Evolutionary conservation across 1,284 basidiomycete species (phyloP).

Genomic region (Trametes hirsuta): DNA sequence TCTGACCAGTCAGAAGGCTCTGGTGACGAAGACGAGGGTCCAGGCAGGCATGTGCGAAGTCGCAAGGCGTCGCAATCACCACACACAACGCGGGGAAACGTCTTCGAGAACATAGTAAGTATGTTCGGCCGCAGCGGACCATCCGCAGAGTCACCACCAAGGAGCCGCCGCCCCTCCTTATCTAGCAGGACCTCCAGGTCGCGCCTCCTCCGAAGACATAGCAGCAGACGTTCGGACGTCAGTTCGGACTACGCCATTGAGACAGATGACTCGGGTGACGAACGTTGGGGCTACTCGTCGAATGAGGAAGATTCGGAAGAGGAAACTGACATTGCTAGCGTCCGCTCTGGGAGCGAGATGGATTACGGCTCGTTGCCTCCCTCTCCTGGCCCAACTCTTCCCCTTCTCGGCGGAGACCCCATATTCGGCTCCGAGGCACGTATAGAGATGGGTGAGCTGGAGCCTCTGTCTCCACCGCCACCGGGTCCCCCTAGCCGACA

Average conservation of each 20-base stretch:
- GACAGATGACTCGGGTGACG: slow-evolving; percentile 57
- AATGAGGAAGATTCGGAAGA: slow-evolving; percentile 60
- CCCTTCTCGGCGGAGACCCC: slow-evolving; percentile 71
- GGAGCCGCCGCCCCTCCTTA: slow-evolving; percentile 52
- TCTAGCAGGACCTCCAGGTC: slow-evolving; percentile 60
- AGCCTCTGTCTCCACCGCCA: slow-evolving; percentile 65
- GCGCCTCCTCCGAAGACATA: slow-evolving; percentile 55
- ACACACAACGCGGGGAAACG: slow-evolving; percentile 43
- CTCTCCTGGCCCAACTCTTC: slow-evolving; percentile 62
- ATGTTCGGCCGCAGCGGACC: slow-evolving; percentile 61
- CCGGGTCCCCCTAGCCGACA: slow-evolving; percentile 83
- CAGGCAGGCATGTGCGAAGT: slow-evolving; percentile 26
- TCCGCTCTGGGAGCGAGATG: slow-evolving; percentile 55
- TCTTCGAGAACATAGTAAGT: slow-evolving; percentile 71
- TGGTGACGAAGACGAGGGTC: slow-evolving; percentile 31
- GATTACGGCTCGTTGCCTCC: slow-evolving; percentile 71
- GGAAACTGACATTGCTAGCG: slow-evolving; percentile 34
- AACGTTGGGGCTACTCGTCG: slow-evolving; percentile 82
- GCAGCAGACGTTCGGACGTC: slow-evolving; percentile 53
- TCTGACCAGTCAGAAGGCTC: slow-evolving; percentile 10
- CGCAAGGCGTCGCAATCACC: slow-evolving; percentile 40
- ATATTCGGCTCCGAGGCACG: slow-evolving; percentile 81
- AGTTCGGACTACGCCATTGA: slow-evolving; percentile 62
- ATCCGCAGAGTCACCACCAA: slow-evolving; percentile 40
- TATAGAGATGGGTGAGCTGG: slow-evolving; percentile 75